These are phyloP conservation scores for Mychonastes homosphaera DNA, from an alignment of 139 green algal genomes.

Conservation along the genomic window DNA sequence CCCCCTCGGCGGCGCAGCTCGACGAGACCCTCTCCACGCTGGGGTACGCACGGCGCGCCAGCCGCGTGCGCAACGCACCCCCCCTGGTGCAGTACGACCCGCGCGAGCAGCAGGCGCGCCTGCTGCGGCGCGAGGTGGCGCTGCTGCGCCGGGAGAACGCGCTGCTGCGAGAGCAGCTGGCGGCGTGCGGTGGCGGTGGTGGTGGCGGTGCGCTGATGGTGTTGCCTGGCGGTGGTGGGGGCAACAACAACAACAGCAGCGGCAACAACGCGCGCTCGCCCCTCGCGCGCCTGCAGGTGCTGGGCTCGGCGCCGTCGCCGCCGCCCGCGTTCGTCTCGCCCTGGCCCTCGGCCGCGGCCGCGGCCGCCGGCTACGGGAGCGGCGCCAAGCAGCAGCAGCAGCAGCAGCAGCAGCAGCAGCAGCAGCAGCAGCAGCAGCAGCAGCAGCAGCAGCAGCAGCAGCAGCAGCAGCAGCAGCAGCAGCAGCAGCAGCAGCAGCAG, in stretches of 20 bases:
- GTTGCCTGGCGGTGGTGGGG: too few relatives aligned
- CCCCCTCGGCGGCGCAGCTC: slow-evolving; percentile 32
- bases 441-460: background rate
- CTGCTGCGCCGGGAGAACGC: slow-evolving; percentile 53
- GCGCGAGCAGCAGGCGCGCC: slow-evolving; percentile 36
- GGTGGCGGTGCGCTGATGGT: too few relatives aligned
- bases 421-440: too few relatives aligned
- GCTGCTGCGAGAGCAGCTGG: slow-evolving; percentile 36
- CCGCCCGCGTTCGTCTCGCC: too few relatives aligned
- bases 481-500: background rate
- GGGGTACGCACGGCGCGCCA: slow-evolving; percentile 74
- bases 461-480: slow-evolving; percentile 5
- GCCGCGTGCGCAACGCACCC: slow-evolving; percentile 74
- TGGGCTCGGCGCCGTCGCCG: slow-evolving; percentile 2
- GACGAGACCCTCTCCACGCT: slow-evolving; percentile 82
- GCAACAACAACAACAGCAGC: too few relatives aligned
- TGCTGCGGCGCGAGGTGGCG: slow-evolving; percentile 60
- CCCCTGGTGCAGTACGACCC: slow-evolving; percentile 58
- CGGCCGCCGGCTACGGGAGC: too few relatives aligned
- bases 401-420: too few relatives aligned
- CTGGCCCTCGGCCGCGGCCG: too few relatives aligned
- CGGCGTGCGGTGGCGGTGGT: slow-evolving; percentile 4
- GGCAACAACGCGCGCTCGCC: background rate
- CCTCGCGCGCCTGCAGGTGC: background rate
- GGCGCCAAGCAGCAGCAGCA: too few relatives aligned